Evolutionary conservation across 2,329 filamentous ascomycete species (phyloP).

Genomic region (Penicillium sp.): DNA sequence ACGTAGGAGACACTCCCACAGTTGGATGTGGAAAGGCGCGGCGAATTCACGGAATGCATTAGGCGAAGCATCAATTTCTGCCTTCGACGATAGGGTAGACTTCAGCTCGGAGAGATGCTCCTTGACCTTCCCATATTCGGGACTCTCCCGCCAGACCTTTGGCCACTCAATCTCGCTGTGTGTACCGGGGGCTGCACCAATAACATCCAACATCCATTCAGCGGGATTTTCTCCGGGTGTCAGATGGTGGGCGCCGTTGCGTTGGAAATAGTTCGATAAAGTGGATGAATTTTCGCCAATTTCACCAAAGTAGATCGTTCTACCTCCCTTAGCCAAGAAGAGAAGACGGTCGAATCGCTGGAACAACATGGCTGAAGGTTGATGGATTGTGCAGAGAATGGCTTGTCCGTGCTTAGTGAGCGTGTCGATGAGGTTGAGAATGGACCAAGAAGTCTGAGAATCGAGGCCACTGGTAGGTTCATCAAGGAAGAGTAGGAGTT

Average conservation of each 20-base stretch:
- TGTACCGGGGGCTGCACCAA: conserved; percentile 64
- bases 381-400: conserved; percentile 3
- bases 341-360: conserved; percentile 32
- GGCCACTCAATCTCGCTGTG: conserved; percentile 61
- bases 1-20: neutral
- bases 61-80: conserved; percentile 19
- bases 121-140: neutral
- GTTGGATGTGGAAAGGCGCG: conserved; percentile 49
- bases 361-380: conserved; percentile 2
- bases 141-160: conserved; percentile 39
- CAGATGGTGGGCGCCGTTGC: conserved; percentile 51
- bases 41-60: conserved; percentile 65
- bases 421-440: neutral
- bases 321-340: conserved; percentile 63
- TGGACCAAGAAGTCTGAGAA: conserved; percentile 2
- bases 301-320: conserved; percentile 66
- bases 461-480: conserved; percentile 4
- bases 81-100: conserved; percentile 56
- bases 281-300: conserved; percentile 59
- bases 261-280: conserved; percentile 62
- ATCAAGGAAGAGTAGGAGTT: conserved; percentile 1
- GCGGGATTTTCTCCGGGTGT: conserved; percentile 49
- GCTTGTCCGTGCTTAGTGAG: conserved; percentile 1
- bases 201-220: conserved; percentile 66
- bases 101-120: conserved; percentile 48